Conservation (phyloP, 805 yeast species). For the Teunomyces panamensis region DNA sequence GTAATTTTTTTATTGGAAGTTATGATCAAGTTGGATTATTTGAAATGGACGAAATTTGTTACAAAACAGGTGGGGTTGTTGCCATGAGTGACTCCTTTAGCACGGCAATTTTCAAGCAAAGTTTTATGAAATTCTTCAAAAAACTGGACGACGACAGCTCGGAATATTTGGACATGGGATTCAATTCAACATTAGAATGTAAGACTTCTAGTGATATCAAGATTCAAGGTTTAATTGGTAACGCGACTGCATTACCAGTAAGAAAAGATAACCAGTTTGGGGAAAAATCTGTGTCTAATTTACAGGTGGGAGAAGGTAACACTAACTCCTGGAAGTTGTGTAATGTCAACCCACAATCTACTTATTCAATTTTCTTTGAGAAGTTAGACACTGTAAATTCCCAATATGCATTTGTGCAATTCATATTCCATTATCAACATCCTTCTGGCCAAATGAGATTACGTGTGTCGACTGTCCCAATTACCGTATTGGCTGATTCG, state of each 20-base stretch:
- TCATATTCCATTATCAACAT: slow-evolving; percentile 60
- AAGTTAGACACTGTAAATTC: slow-evolving; percentile 32
- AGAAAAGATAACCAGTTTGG: slow-evolving; percentile 23
- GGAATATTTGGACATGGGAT: slow-evolving; percentile 46
- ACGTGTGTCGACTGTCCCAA: slow-evolving; percentile 57
- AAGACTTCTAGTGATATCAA: slow-evolving; percentile 49
- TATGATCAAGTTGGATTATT: slow-evolving; percentile 67
- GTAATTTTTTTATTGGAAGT: slow-evolving; percentile 60
- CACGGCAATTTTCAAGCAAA: slow-evolving; percentile 67
- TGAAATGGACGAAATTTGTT: slow-evolving; percentile 60
- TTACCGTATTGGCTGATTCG: slow-evolving; percentile 39
- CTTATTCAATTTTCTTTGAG: slow-evolving; percentile 60
- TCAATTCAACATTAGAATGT: slow-evolving; percentile 59
- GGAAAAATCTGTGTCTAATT: slow-evolving; percentile 28
- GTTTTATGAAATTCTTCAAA: slow-evolving; percentile 51
- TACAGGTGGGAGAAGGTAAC: slow-evolving; percentile 45
- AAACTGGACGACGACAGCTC: slow-evolving; percentile 26
- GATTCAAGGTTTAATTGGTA: slow-evolving; percentile 61
- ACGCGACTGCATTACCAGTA: slow-evolving; percentile 47
- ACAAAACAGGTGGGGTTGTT: slow-evolving; percentile 60
- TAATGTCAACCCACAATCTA: slow-evolving; percentile 52
- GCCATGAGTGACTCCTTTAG: slow-evolving; percentile 64
- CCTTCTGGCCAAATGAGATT: slow-evolving; percentile 55
- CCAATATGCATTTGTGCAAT: slow-evolving; percentile 44
- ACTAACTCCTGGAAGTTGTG: slow-evolving; percentile 63